Percentiles rank a stretch among this genome's conserved stretches.
Evolutionary conservation across 106 monocot species (phyloP).

Genomic region (Dendrobium chrysotoxum): DNA sequence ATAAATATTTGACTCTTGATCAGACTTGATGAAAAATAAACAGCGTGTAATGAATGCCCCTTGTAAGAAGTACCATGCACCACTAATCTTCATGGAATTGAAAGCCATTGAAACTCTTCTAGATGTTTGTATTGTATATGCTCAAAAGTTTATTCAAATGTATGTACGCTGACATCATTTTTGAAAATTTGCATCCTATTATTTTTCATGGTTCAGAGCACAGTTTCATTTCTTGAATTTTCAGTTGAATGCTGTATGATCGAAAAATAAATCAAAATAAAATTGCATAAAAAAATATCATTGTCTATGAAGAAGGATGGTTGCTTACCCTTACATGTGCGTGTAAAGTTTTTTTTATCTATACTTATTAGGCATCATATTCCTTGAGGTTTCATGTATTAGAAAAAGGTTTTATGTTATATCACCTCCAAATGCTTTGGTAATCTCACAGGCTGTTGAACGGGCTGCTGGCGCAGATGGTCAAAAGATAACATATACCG

Average conservation of each 20-base stretch:
- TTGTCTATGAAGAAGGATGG: not conserved
- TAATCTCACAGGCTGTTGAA: conserved; percentile 67
- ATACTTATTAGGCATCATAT: not conserved
- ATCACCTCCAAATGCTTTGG: not conserved
- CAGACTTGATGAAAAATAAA: too few relatives aligned
- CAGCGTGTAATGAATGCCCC: too few relatives aligned
- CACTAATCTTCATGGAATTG: too few relatives aligned
- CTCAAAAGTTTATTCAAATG: too few relatives aligned
- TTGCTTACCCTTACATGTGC: not conserved
- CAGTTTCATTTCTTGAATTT: too few relatives aligned
- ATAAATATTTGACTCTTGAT: too few relatives aligned
- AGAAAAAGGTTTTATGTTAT: not conserved
- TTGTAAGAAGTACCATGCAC: too few relatives aligned
- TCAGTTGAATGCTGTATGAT: too few relatives aligned
- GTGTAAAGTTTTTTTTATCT: not conserved
- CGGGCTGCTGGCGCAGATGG: conserved; percentile 80
- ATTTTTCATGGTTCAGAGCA: too few relatives aligned
- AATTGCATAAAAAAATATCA: not conserved
- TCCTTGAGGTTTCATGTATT: not conserved
- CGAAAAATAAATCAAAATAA: not conserved
- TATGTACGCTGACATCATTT: too few relatives aligned
- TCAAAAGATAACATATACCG: conserved; percentile 89
- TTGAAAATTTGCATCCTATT: too few relatives aligned
- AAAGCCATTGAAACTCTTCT: too few relatives aligned
- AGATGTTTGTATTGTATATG: not conserved